Conservation (phyloP, 768 basidiomycete species). For the Auricularia cornea region DNA sequence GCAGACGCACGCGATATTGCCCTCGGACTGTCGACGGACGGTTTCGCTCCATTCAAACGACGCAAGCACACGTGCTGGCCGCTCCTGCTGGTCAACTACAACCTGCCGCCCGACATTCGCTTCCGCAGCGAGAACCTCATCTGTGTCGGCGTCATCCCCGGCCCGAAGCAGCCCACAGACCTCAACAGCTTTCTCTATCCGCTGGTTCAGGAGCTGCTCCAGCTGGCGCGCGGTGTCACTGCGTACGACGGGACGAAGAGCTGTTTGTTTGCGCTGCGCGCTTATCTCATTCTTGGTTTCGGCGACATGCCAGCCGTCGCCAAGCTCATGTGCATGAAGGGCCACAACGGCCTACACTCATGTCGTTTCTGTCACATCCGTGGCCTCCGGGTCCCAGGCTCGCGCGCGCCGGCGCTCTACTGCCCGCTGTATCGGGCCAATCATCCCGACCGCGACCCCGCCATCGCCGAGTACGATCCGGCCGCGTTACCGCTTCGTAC, state of each 20-base stretch:
- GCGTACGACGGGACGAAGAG: too few species aligned
- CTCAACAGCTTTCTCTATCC: slow-evolving; percentile 31
- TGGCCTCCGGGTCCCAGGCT: too few species aligned
- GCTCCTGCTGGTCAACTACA: slow-evolving; percentile 34
- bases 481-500: too few species aligned
- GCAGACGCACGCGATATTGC: slow-evolving; percentile 32
- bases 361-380: too few species aligned
- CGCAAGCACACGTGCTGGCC: slow-evolving; percentile 31
- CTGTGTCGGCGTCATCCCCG: slow-evolving; percentile 36
- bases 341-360: too few species aligned
- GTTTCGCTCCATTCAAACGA: slow-evolving; percentile 32
- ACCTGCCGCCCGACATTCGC: slow-evolving; percentile 32
- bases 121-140: slow-evolving; percentile 30
- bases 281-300: slow-evolving; percentile 20
- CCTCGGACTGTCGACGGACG: slow-evolving; percentile 34
- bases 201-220: slow-evolving; percentile 26
- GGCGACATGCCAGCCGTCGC: slow-evolving; percentile 28
- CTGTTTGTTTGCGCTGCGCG: slow-evolving; percentile 23
- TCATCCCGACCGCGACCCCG: too few species aligned
- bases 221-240: slow-evolving; percentile 31
- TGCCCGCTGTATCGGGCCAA: too few species aligned
- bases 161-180: slow-evolving; percentile 35
- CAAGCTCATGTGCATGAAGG: too few species aligned
- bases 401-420: too few species aligned
- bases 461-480: too few species aligned